These are phyloP conservation scores for Russula lepida DNA, from an alignment of 768 basidiomycete species.

Conservation along the genomic window DNA sequence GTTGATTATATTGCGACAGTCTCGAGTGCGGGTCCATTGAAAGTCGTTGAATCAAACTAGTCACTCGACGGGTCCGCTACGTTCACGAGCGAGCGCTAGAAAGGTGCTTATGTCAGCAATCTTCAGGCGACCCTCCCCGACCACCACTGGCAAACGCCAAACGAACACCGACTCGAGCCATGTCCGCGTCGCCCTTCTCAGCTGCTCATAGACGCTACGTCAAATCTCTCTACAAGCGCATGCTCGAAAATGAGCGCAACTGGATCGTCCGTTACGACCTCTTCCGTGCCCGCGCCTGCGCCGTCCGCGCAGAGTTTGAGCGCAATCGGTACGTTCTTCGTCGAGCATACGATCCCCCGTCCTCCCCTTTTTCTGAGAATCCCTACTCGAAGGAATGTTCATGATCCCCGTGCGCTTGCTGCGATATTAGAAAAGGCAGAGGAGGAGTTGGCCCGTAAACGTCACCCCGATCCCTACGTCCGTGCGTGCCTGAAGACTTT, in stretches of 20 bases:
- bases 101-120: neutral
- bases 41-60: too few species aligned
- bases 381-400: slow-evolving; percentile 50
- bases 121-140: neutral
- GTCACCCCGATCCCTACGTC: slow-evolving; percentile 91
- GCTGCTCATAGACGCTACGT: slow-evolving; percentile 75
- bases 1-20: slow-evolving; percentile 65
- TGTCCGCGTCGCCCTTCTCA: slow-evolving; percentile 58
- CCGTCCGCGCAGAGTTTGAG: slow-evolving; percentile 91
- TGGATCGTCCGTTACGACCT: slow-evolving; percentile 83
- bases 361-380: neutral
- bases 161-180: slow-evolving; percentile 25
- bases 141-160: too few species aligned
- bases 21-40: slow-evolving; percentile 74
- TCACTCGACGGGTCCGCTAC: too few species aligned
- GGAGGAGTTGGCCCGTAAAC: slow-evolving; percentile 51
- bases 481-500: slow-evolving; percentile 33
- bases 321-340: slow-evolving; percentile 64
- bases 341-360: slow-evolving; percentile 8
- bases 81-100: too few species aligned
- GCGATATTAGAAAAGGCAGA: slow-evolving; percentile 75
- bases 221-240: slow-evolving; percentile 85
- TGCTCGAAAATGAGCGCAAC: slow-evolving; percentile 78
- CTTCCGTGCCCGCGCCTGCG: slow-evolving; percentile 78
- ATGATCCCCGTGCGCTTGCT: slow-evolving; percentile 76